These are phyloP conservation scores for Paracamarosporium sp. DNA, from an alignment of 2,329 filamentous ascomycete genomes.

Conservation along the genomic window DNA sequence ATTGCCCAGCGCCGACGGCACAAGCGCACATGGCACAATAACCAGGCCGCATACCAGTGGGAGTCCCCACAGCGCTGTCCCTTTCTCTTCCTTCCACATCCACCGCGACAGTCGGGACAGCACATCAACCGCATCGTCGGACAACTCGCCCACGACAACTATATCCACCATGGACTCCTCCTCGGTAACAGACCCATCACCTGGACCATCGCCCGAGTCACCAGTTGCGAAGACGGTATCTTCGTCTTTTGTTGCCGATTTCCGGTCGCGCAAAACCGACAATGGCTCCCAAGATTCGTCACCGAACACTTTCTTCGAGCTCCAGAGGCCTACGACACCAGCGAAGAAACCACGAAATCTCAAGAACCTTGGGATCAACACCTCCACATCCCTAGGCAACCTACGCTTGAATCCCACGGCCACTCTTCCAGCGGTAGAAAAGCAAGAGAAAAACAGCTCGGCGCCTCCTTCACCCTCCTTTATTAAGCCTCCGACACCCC, in stretches of 20 bases:
- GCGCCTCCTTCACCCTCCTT: constrained; percentile 78
- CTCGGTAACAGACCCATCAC: constrained; percentile 86
- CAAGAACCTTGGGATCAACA: constrained; percentile 82
- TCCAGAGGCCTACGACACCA: constrained; percentile 56
- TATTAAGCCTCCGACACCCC: constrained; percentile 79
- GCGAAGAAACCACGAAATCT: constrained; percentile 79
- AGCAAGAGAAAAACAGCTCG: constrained; percentile 55
- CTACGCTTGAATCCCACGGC: constrained; percentile 55
- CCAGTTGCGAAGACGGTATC: constrained; percentile 76
- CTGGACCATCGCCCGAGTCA: constrained; percentile 88
- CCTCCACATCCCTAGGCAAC: constrained; percentile 56
- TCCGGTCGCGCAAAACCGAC: constrained; percentile 45
- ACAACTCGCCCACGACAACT: constrained; percentile 94
- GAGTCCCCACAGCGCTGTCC: constrained; percentile 36
- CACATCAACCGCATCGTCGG: constrained; percentile 85
- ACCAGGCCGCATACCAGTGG: constrained; percentile 43
- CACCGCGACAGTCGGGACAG: constrained; percentile 76
- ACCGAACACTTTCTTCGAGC: constrained; percentile 60
- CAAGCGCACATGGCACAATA: constrained; percentile 38
- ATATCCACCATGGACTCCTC: constrained; percentile 92
- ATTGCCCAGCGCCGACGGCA: constrained; percentile 43
- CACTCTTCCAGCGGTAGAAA: constrained; percentile 59
- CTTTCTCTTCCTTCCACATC: constrained; percentile 59
- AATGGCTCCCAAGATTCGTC: constrained; percentile 52
- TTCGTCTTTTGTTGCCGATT: constrained; percentile 69